These are phyloP conservation scores for Sinapis alba DNA, from an alignment of 441 rosid species.

Conservation along the genomic window DNA sequence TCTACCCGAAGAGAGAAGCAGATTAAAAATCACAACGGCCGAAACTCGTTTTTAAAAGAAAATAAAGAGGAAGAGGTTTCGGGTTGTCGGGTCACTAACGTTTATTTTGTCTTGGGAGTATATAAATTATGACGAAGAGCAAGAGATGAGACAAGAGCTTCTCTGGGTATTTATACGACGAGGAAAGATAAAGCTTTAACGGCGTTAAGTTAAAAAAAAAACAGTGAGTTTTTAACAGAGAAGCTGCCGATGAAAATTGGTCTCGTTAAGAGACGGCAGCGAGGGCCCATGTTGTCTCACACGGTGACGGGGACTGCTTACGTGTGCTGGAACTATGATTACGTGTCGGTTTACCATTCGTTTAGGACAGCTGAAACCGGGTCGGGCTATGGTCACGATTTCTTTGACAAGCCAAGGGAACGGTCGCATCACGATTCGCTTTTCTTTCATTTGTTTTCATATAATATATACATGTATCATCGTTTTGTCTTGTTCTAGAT, in stretches of 20 bases:
- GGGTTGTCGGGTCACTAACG: constrained; percentile 25
- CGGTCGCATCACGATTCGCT: constrained; percentile 39
- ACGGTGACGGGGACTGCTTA: constrained; percentile 50
- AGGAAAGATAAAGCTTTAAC: constrained; percentile 18
- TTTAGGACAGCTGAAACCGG: constrained; percentile 33
- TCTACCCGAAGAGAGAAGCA: background rate
- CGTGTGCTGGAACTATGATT: constrained; percentile 41
- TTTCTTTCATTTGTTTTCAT: background rate
- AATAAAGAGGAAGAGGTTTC: constrained; percentile 13
- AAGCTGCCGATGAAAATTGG: constrained; percentile 21
- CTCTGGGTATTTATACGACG: constrained; percentile 39
- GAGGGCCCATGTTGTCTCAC: constrained; percentile 48
- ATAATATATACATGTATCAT: constrained; percentile 11
- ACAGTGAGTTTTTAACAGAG: constrained; percentile 48
- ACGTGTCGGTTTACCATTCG: too few species aligned
- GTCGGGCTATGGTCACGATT: constrained; percentile 43
- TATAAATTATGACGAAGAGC: constrained; percentile 23
- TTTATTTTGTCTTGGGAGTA: too few species aligned
- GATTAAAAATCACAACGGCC: constrained; percentile 5
- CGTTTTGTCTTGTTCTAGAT: constrained; percentile 34
- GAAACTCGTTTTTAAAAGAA: too few species aligned
- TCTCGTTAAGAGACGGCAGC: constrained; percentile 33
- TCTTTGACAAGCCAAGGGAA: constrained; percentile 35
- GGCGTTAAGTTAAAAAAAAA: constrained; percentile 27
- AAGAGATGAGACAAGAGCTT: constrained; percentile 38